phyloP scores from a whole-genome alignment of 176 grass and related monocot genomes.

The Elymus sibiricus region DNA sequence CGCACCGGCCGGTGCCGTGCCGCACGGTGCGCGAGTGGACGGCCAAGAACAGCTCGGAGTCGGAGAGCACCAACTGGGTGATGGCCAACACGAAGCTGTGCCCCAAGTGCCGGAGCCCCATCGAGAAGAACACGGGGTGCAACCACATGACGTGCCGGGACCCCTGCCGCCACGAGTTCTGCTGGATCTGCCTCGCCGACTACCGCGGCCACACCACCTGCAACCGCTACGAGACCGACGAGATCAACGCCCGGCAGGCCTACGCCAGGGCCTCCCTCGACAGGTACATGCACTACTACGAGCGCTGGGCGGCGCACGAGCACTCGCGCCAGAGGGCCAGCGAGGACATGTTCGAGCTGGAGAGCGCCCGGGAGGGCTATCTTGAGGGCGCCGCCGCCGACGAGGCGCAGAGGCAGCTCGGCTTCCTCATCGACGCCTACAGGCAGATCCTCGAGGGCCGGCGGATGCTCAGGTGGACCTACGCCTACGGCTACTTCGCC shows the following conservation, averaged over 20 bases:
- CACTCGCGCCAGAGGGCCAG: neutral
- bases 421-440: neutral
- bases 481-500: conserved; percentile 19
- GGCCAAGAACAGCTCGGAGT: conserved; percentile 12
- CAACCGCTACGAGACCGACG: neutral
- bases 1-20: conserved; percentile 53
- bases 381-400: neutral
- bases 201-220: neutral
- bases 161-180: conserved; percentile 33
- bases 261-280: conserved; percentile 31
- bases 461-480: conserved; percentile 26
- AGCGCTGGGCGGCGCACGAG: conserved; percentile 34
- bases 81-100: conserved; percentile 34
- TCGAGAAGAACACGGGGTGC: conserved; percentile 41
- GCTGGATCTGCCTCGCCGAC: conserved; percentile 38
- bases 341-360: neutral
- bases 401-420: neutral
- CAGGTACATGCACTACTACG: conserved; percentile 41
- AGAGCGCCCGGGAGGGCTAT: neutral
- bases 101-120: conserved; percentile 24
- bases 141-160: conserved; percentile 26
- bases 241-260: neutral
- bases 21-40: conserved; percentile 13
- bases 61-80: conserved; percentile 32
- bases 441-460: conserved; percentile 1